Conservation (phyloP, 495 filamentous ascomycete species). For the Neurospora discreta region DNA sequence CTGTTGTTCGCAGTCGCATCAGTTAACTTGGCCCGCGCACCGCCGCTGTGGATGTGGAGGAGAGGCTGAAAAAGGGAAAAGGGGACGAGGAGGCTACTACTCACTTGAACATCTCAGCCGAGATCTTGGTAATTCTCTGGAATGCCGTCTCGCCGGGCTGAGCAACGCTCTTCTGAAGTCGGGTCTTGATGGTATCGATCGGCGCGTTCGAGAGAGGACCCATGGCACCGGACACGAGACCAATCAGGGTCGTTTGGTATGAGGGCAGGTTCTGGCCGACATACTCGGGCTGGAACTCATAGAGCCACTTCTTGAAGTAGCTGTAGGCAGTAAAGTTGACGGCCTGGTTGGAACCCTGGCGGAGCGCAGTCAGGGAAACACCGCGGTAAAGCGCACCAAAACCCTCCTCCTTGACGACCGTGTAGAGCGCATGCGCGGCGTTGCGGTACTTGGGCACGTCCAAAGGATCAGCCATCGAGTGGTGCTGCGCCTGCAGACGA, state of each 20-base stretch:
- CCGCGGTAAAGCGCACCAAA: conserved; percentile 79
- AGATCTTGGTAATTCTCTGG: conserved; percentile 64
- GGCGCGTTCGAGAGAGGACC: conserved; percentile 93
- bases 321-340: conserved; percentile 99
- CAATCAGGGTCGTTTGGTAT: conserved; percentile 86
- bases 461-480: conserved; percentile 83
- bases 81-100: conserved; percentile 13
- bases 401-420: conserved; percentile 84
- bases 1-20: conserved; percentile 16
- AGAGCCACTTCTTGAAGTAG: conserved; percentile 72
- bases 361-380: conserved; percentile 82
- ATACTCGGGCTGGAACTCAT: conserved; percentile 54
- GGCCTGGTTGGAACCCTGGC: conserved; percentile 94
- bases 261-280: conserved; percentile 52
- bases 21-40: no score
- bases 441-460: conserved; percentile 95
- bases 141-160: conserved; percentile 70
- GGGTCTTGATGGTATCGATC: conserved; percentile 98
- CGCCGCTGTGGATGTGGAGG: no score
- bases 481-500: conserved; percentile 91
- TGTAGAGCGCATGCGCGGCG: conserved; percentile 90
- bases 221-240: conserved; percentile 86
- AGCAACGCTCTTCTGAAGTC: conserved; percentile 81
- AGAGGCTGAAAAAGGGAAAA: background rate
- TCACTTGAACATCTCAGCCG: conserved; percentile 84